Base-by-base conservation (phyloP, 2,329 filamentous ascomycete genomes). In the Pezicula radicicola region DNA sequence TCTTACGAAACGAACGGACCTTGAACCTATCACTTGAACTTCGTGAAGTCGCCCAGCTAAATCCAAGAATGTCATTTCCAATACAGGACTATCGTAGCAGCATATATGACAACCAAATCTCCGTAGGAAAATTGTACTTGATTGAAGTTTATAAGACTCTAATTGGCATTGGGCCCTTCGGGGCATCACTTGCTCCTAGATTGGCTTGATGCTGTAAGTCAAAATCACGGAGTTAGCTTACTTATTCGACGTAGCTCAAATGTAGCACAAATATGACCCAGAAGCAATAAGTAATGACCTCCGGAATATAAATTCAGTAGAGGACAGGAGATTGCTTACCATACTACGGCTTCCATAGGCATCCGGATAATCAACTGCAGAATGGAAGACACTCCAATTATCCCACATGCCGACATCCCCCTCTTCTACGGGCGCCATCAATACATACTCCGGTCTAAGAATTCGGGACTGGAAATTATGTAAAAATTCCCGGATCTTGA, bases 331-430 rank as follows among this genome's bases (percentile, higher is more conserved):
- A 25, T 25, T 25, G 25, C 25, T 25, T 25, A 25, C 25, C 72
- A 75, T 75, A 21, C 72, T 71, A 39, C 74, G 61, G 13, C 67
- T 58, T 1, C 72, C 72, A 46, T 64, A 68, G 28, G 63, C 63
- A 30, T 66, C 62, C 0, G 71, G 72, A 53, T 76, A 76, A 56
- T 76, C 74, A 15, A 76, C 64, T 0, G 71, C 71, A 0, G 69
- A 68, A 53, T 75, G 73, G 54, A 75, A 72, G 48, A 67, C 55
- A 49, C 70, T 68, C 51, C 68, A 73, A 57, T 75, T 75, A 40
- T 72, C 70, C 71, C 71, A 75, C 59, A 73, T 68, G 35, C 69
- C 60, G n/a, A 76, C 67, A 55, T 76, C 74, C 2, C 74, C 73
- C 45, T 74, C 70, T 4, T 73, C 70, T 2, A 69, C 52, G 6